phyloP scores from a whole-genome alignment of 257 asterid species.

The Ilex aquifolium region DNA sequence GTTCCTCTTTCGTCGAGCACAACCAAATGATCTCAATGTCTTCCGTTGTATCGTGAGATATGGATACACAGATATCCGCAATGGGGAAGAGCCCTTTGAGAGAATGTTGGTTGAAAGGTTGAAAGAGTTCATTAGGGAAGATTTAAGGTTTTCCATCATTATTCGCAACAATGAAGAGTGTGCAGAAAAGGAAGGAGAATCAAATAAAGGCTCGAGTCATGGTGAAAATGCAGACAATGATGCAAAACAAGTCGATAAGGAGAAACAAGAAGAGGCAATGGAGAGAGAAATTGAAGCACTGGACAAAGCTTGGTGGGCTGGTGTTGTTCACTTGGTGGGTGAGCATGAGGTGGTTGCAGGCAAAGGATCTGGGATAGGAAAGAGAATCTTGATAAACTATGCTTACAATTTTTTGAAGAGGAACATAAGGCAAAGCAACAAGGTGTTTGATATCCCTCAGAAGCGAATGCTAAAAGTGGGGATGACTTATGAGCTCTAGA shows the following conservation, averaged over 20 bases:
- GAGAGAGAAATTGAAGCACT: conserved; percentile 23
- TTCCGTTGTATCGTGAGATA: too few species aligned
- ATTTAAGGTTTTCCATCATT: too few species aligned
- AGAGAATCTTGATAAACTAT: conserved; percentile 44
- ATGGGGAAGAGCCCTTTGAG: too few species aligned
- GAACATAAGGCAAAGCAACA: conserved; percentile 45
- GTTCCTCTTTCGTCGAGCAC: too few species aligned
- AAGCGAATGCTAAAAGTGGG: conserved; percentile 64
- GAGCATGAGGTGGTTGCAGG: conserved; percentile 59
- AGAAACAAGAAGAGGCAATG: background rate
- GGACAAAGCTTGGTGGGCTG: conserved; percentile 33
- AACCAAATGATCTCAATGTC: too few species aligned
- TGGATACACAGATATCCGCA: too few species aligned
- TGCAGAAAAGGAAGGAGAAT: background rate
- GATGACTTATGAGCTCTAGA: conserved; percentile 41
- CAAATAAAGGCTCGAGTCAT: background rate
- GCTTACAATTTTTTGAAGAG: conserved; percentile 47
- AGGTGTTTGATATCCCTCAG: conserved; percentile 51
- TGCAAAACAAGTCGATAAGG: background rate
- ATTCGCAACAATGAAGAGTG: too few species aligned
- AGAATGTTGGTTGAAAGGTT: too few species aligned
- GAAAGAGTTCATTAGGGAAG: too few species aligned
- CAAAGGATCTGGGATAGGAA: conserved; percentile 34
- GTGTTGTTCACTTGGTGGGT: conserved; percentile 61
- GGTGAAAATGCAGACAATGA: background rate